Percentiles rank a stretch among this genome's conserved stretches.
phyloP scores from a whole-genome alignment of 2,329 filamentous ascomycete genomes.

The Pseudocercospora pini-densiflorae region DNA sequence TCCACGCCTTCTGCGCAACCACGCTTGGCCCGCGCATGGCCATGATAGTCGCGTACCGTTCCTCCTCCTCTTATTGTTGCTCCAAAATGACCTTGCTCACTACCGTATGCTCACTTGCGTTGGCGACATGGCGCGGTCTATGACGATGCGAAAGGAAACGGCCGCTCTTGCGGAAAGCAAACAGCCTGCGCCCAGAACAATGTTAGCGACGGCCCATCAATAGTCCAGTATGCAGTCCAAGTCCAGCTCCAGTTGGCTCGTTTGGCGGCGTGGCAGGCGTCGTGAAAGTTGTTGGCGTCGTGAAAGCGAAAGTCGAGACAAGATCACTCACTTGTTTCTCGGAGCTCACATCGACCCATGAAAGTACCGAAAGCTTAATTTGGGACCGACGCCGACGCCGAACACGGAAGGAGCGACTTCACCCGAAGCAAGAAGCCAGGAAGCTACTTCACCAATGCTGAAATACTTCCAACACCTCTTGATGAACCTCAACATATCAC shows the following conservation, averaged over 20 bases:
- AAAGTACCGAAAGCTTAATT: background rate
- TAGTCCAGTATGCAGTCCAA: background rate
- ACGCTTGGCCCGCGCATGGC: conserved; percentile 30
- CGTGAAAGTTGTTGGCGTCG: background rate
- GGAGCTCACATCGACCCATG: background rate
- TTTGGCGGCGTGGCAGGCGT: background rate
- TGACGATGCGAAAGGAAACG: conserved; percentile 17
- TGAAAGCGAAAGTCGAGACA: background rate
- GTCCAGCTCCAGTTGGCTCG: background rate
- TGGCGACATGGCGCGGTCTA: conserved; percentile 16
- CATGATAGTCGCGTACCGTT: conserved; percentile 8
- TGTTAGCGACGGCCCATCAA: background rate
- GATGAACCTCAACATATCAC: too few species aligned
- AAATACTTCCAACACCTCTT: too few species aligned
- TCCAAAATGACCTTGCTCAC: background rate
- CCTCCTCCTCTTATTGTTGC: background rate
- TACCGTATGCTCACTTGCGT: conserved; percentile 9
- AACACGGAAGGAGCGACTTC: background rate
- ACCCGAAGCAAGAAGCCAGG: background rate
- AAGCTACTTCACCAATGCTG: too few species aligned
- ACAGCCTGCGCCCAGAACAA: background rate
- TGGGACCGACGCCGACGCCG: background rate
- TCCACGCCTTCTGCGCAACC: conserved; percentile 38
- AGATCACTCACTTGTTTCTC: background rate
- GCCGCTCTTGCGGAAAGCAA: conserved; percentile 9